phyloP scores from a whole-genome alignment of 371 early-diverging fungal species.

The Rhizopus delemar region DNA sequence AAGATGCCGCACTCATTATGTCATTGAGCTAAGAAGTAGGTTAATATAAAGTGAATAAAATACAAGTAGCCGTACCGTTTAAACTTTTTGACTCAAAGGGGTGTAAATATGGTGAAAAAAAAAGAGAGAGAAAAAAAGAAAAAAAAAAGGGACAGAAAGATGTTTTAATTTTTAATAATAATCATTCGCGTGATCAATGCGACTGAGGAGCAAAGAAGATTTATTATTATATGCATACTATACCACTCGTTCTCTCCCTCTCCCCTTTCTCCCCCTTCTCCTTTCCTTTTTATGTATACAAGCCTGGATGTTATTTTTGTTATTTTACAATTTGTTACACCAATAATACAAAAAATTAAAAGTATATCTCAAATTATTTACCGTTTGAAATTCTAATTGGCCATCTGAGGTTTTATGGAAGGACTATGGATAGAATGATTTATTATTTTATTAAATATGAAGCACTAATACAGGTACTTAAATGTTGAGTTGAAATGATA shows the following conservation, averaged over 20 bases:
- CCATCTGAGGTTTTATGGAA: too few species aligned
- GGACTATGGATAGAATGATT: too few species aligned
- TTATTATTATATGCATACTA: neutral
- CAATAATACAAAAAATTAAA: neutral
- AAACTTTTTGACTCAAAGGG: neutral
- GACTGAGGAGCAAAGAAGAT: neutral
- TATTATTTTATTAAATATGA: too few species aligned
- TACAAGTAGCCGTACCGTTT: neutral
- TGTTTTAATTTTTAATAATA: neutral
- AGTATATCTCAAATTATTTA: too few species aligned
- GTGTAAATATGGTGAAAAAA: neutral
- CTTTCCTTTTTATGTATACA: too few species aligned
- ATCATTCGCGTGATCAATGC: neutral
- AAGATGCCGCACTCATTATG: constrained; percentile 27
- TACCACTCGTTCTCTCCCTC: neutral
- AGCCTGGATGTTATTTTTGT: neutral
- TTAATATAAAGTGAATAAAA: neutral
- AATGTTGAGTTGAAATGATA: too few species aligned
- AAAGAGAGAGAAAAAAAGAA: constrained; percentile 1
- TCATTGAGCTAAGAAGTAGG: constrained; percentile 14
- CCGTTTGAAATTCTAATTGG: too few species aligned
- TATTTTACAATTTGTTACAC: neutral
- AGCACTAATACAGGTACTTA: too few species aligned
- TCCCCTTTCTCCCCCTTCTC: neutral
- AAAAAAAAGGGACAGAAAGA: neutral